These are phyloP conservation scores for Exserohilum turcica DNA, from an alignment of 2,329 filamentous ascomycete genomes.

Conservation along the genomic window DNA sequence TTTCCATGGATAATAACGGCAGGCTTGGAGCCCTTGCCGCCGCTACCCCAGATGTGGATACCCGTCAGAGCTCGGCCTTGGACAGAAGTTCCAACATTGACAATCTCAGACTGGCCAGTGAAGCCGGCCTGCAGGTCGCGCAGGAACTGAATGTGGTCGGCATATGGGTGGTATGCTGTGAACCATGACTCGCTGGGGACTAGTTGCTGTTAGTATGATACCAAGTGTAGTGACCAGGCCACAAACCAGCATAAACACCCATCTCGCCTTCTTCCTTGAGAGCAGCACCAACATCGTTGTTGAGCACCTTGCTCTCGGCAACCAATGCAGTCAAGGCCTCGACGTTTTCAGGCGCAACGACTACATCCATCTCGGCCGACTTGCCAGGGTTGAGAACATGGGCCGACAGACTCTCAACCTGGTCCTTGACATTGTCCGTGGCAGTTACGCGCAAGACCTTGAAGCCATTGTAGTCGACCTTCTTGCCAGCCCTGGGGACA, in stretches of 20 bases:
- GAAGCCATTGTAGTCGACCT: conserved; percentile 46
- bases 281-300: conserved; percentile 43
- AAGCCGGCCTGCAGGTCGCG: conserved; percentile 41
- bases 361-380: conserved; percentile 37
- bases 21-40: conserved; percentile 45
- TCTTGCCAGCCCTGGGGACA: conserved; percentile 34
- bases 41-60: conserved; percentile 47
- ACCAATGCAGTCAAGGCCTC: conserved; percentile 37
- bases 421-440: conserved; percentile 28
- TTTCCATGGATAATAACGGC: conserved; percentile 44
- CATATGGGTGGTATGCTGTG: conserved; percentile 44
- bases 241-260: conserved; percentile 34
- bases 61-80: conserved; percentile 42
- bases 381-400: conserved; percentile 43
- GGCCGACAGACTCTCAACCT: conserved; percentile 40
- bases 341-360: conserved; percentile 43
- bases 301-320: conserved; percentile 35
- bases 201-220: conserved; percentile 10
- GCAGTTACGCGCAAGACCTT: conserved; percentile 41
- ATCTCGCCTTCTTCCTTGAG: conserved; percentile 40
- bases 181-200: conserved; percentile 46
- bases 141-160: conserved; percentile 43
- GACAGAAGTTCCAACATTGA: conserved; percentile 40
- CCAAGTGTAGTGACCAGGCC: not conserved
- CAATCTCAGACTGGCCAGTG: conserved; percentile 41